phyloP scores from a whole-genome alignment of 805 yeast genomes.

The Spathaspora hagerdaliae region DNA sequence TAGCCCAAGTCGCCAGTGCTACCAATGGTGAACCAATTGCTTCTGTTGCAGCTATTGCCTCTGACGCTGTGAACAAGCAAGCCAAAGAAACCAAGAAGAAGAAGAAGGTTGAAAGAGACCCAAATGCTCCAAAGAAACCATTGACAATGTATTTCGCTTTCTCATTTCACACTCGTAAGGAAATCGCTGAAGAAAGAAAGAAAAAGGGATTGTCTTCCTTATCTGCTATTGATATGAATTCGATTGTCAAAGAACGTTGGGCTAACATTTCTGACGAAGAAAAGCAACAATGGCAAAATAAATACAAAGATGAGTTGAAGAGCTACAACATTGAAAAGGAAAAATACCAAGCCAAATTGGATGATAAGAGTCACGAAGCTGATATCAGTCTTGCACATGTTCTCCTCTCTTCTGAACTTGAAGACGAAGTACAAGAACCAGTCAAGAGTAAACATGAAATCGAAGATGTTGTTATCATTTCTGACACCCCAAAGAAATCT shows the following conservation, averaged over 20 bases:
- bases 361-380: slow-evolving; percentile 11
- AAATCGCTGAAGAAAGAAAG: slow-evolving; percentile 64
- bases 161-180: slow-evolving; percentile 68
- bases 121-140: slow-evolving; percentile 95
- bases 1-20: slow-evolving; percentile 31
- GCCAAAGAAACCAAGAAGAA: slow-evolving; percentile 41
- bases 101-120: slow-evolving; percentile 58
- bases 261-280: slow-evolving; percentile 63
- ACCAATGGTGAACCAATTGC: slow-evolving; percentile 7
- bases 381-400: background rate
- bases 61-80: slow-evolving; percentile 20
- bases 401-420: slow-evolving; percentile 1
- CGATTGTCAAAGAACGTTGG: slow-evolving; percentile 79
- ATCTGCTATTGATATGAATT: slow-evolving; percentile 73
- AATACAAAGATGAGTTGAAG: slow-evolving; percentile 45
- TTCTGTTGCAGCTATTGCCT: slow-evolving; percentile 13
- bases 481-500: slow-evolving; percentile 35
- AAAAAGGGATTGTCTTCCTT: slow-evolving; percentile 55
- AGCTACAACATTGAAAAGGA: slow-evolving; percentile 30
- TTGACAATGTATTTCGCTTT: slow-evolving; percentile 79
- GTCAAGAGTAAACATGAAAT: background rate
- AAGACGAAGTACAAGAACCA: background rate
- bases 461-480: background rate
- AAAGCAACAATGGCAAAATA: slow-evolving; percentile 65
- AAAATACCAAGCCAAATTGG: slow-evolving; percentile 27